A percentile compares a stretch with the other conserved stretches of the same genome.
These are phyloP conservation scores for Naumovozyma baii DNA, from an alignment of 805 yeast species.

Conservation along the genomic window DNA sequence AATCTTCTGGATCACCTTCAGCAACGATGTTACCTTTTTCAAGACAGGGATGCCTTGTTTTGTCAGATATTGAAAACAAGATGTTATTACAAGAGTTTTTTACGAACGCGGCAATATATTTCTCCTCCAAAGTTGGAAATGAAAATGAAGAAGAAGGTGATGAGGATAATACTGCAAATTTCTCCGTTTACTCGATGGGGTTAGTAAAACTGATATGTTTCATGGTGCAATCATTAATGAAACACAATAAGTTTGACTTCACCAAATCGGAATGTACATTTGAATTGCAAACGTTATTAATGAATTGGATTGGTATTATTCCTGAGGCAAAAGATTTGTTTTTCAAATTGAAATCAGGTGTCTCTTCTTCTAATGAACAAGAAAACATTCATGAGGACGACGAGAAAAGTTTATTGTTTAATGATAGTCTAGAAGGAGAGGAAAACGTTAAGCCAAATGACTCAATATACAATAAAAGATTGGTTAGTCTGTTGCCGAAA, in stretches of 20 bases:
- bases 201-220: conserved; percentile 49
- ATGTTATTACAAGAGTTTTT: conserved; percentile 66
- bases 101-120: conserved; percentile 41
- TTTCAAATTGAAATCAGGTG: conserved; percentile 30
- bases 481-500: conserved; percentile 18
- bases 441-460: background rate
- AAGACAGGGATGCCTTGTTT: conserved; percentile 43
- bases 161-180: conserved; percentile 16
- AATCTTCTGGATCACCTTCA: too few relatives aligned
- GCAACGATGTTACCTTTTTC: conserved; percentile 36
- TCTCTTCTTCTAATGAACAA: conserved; percentile 4
- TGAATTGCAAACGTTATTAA: conserved; percentile 50
- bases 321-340: conserved; percentile 57
- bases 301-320: conserved; percentile 54
- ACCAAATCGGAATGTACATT: conserved; percentile 44
- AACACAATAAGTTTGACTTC: conserved; percentile 36
- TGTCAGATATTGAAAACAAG: conserved; percentile 51
- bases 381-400: background rate
- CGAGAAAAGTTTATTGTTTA: background rate
- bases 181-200: conserved; percentile 31
- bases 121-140: conserved; percentile 31
- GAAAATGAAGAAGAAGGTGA: conserved; percentile 12
- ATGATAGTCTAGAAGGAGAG: background rate
- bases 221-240: conserved; percentile 47
- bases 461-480: conserved; percentile 11